A percentile compares a stretch with the other conserved stretches of the same genome.
Evolutionary conservation across 2,329 filamentous ascomycete genomes (phyloP).

Genomic region (Sclerotinia nivalis): DNA sequence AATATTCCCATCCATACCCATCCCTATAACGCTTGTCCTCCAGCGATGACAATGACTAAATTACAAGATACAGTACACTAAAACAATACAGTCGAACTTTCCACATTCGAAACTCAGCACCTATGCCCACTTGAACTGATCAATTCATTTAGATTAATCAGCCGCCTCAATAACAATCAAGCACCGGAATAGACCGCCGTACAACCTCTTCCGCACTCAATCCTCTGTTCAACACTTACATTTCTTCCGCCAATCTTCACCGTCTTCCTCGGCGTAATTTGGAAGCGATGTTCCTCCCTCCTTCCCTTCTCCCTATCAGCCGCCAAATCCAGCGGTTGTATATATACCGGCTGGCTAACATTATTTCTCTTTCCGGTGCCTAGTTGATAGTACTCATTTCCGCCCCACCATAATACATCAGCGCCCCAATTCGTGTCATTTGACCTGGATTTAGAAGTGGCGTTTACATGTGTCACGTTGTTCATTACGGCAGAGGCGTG

Average conservation of each 20-base stretch:
- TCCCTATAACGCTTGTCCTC: neutral
- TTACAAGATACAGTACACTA: constrained; percentile 13
- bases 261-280: constrained; percentile 75
- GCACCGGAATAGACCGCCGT: constrained; percentile 77
- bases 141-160: neutral
- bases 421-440: constrained; percentile 85
- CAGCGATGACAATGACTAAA: neutral
- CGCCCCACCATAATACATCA: constrained; percentile 91
- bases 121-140: neutral
- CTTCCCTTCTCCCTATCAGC: constrained; percentile 62
- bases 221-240: constrained; percentile 78
- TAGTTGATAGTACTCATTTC: constrained; percentile 91
- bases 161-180: constrained; percentile 19
- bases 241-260: constrained; percentile 69
- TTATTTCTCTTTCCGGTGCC: constrained; percentile 90
- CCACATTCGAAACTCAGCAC: neutral
- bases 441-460: constrained; percentile 43
- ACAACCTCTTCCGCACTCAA: constrained; percentile 81
- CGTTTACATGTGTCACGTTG: constrained; percentile 69
- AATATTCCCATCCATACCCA: neutral
- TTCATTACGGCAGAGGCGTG: constrained; percentile 82
- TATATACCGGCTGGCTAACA: constrained; percentile 71
- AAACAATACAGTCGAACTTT: neutral
- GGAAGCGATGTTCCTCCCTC: constrained; percentile 71
- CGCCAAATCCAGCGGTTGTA: constrained; percentile 70